A percentile compares a stretch with the other conserved stretches of the same genome.
phyloP scores from a whole-genome alignment of 768 basidiomycete genomes.

The Mycena venus region DNA sequence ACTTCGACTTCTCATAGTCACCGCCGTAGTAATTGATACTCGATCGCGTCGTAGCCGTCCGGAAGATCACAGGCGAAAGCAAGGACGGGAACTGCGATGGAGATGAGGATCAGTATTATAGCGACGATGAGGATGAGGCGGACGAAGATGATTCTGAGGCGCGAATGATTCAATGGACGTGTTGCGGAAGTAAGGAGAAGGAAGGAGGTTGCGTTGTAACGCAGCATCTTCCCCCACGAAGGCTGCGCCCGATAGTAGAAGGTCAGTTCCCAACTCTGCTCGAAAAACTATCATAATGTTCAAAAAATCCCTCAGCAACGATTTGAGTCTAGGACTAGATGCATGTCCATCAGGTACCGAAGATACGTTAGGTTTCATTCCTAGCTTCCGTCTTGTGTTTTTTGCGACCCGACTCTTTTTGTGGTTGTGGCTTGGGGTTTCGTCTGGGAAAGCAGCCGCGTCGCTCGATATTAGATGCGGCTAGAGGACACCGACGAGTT shows the following conservation, averaged over 20 bases:
- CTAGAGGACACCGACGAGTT: no score
- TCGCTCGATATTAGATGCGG: no score
- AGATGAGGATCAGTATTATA: background rate
- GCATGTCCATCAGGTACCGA: no score
- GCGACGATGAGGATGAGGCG: background rate
- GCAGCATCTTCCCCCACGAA: background rate
- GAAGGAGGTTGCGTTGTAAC: constrained; percentile 8
- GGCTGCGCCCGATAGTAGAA: background rate
- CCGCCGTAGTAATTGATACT: no score
- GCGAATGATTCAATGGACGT: constrained; percentile 10
- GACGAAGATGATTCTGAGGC: background rate
- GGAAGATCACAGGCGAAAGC: background rate
- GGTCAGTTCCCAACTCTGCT: background rate
- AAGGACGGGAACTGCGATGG: background rate
- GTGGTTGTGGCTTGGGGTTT: no score
- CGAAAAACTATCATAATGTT: no score
- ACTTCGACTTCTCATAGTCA: background rate
- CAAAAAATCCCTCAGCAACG: background rate
- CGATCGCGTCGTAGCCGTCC: background rate
- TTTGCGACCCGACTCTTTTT: no score
- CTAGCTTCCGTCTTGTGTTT: no score
- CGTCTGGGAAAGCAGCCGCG: no score
- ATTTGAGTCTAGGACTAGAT: no score
- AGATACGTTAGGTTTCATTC: no score
- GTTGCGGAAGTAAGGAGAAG: constrained; percentile 3